These are phyloP conservation scores for Paramarasmius palmivorus DNA, from an alignment of 1,284 basidiomycete genomes.

Conservation along the genomic window DNA sequence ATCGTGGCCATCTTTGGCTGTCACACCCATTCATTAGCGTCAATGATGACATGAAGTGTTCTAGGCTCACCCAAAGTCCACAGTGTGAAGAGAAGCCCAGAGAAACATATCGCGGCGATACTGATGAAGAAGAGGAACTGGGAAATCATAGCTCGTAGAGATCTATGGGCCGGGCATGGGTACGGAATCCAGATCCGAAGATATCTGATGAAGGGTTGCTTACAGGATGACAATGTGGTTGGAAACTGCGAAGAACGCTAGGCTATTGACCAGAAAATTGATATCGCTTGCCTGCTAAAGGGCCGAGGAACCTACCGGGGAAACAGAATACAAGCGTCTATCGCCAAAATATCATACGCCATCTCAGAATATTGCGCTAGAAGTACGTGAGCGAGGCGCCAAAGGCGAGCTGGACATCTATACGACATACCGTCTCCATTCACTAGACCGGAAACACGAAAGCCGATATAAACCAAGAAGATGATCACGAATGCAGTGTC, in stretches of 20 bases:
- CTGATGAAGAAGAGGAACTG: conserved; percentile 86
- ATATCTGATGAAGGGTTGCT: conserved; percentile 13
- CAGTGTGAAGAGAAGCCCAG: conserved; percentile 82
- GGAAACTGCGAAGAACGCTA: conserved; percentile 85
- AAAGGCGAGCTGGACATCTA: neutral
- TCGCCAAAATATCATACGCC: conserved; percentile 82
- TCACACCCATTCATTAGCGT: neutral
- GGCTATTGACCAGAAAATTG: conserved; percentile 31
- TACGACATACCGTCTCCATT: conserved; percentile 50
- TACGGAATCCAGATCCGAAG: neutral
- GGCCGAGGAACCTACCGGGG: conserved; percentile 54
- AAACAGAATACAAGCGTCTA: conserved; percentile 85
- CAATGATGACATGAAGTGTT: neutral
- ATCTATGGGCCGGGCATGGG: conserved; percentile 41
- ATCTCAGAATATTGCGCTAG: conserved; percentile 60
- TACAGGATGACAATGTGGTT: conserved; percentile 85
- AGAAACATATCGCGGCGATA: conserved; percentile 83
- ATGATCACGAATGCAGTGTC: conserved; percentile 78
- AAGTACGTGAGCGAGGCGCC: neutral
- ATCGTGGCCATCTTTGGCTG: conserved; percentile 6
- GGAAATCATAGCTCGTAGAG: conserved; percentile 71
- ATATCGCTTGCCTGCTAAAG: conserved; percentile 8
- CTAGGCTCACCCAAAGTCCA: conserved; percentile 63
- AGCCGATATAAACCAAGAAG: conserved; percentile 67
- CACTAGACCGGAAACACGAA: conserved; percentile 68